These are phyloP conservation scores for Zygnema cylindricum DNA, from an alignment of 139 green algal species.

Conservation along the genomic window DNA sequence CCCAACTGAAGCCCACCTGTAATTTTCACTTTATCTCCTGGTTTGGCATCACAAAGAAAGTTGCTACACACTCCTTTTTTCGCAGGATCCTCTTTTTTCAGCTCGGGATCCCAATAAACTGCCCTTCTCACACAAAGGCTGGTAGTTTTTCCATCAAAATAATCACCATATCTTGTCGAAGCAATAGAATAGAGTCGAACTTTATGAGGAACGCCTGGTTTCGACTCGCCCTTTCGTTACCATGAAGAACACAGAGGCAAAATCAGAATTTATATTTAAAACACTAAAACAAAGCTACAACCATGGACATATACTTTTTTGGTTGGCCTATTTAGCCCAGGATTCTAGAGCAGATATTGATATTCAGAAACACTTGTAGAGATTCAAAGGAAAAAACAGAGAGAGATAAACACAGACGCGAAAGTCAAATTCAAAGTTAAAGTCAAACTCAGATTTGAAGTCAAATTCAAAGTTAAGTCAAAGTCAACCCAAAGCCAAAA, in stretches of 20 bases:
- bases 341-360: background rate
- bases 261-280: background rate
- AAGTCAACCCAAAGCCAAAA: too few relatives aligned
- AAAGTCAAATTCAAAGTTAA: too few relatives aligned
- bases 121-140: conserved; percentile 96
- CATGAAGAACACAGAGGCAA: background rate
- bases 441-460: too few relatives aligned
- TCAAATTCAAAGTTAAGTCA: too few relatives aligned
- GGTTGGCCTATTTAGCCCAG: too few relatives aligned
- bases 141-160: conserved; percentile 93
- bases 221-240: conserved; percentile 58
- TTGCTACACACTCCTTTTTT: conserved; percentile 99
- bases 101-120: conserved; percentile 88
- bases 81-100: conserved; percentile 86
- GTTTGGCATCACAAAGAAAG: conserved; percentile 95
- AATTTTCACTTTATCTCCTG: conserved; percentile 92
- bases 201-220: conserved; percentile 64
- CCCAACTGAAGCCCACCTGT: conserved; percentile 82
- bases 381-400: too few relatives aligned
- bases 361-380: too few relatives aligned
- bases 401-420: too few relatives aligned
- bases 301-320: too few relatives aligned
- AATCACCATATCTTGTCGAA: conserved; percentile 93
- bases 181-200: conserved; percentile 99
- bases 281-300: background rate